phyloP scores from a whole-genome alignment of 257 asterid species.

The Penstemon eatonii region DNA sequence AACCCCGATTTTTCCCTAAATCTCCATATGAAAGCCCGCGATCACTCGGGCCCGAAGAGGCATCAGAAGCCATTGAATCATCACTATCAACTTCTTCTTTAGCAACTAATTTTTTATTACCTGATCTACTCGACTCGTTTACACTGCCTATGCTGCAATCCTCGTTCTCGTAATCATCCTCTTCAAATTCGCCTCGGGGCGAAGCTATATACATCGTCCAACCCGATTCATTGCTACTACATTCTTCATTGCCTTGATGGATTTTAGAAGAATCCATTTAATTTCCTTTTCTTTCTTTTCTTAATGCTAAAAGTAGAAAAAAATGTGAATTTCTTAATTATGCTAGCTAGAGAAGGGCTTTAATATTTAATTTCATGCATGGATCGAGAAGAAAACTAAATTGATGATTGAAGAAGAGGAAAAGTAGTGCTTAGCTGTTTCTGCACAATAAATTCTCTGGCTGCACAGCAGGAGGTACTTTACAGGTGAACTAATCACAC shows the following conservation, averaged over 20 bases:
- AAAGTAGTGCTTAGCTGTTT: slow-evolving; percentile 52
- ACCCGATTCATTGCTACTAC: slow-evolving; percentile 92
- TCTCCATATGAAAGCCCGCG: slow-evolving; percentile 31
- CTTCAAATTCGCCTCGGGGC: slow-evolving; percentile 38
- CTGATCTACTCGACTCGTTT: neutral
- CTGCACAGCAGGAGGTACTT: slow-evolving; percentile 42
- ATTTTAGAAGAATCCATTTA: slow-evolving; percentile 61
- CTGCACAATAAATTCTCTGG: slow-evolving; percentile 61
- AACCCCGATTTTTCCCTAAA: slow-evolving; percentile 19
- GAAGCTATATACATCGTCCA: slow-evolving; percentile 86
- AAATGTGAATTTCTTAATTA: slow-evolving; percentile 1
- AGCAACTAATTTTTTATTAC: slow-evolving; percentile 24
- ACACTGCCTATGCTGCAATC: slow-evolving; percentile 14
- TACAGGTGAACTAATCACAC: slow-evolving; percentile 50
- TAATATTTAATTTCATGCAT: slow-evolving; percentile 36
- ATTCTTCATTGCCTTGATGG: slow-evolving; percentile 57
- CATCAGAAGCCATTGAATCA: slow-evolving; percentile 95
- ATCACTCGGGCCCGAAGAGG: slow-evolving; percentile 83
- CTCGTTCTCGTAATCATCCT: slow-evolving; percentile 29
- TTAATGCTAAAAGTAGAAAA: slow-evolving; percentile 11
- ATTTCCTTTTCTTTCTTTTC: too few species aligned
- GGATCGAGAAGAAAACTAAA: slow-evolving; percentile 10
- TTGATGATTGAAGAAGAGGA: slow-evolving; percentile 38
- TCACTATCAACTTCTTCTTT: slow-evolving; percentile 57
- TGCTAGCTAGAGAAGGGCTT: slow-evolving; percentile 13